Percentiles rank a stretch among this genome's conserved stretches.
phyloP scores from a whole-genome alignment of 1,284 basidiomycete species.

The Pseudozyma tsukubaensis region DNA sequence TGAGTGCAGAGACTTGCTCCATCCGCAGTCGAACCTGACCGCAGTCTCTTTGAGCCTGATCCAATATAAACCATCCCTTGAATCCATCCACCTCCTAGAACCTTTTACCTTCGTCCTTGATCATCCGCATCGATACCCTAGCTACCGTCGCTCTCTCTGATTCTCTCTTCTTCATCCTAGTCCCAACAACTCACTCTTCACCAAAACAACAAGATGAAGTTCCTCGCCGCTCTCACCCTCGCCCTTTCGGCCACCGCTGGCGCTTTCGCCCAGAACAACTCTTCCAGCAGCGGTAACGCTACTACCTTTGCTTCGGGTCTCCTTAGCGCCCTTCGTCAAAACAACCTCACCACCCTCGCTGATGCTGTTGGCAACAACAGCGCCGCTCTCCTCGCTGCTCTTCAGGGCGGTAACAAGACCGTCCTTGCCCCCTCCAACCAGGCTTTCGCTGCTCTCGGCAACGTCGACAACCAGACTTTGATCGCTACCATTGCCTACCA shows the following conservation, averaged over 20 bases:
- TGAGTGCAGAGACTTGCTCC: neutral
- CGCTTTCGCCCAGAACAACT: constrained; percentile 29
- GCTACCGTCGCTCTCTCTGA: constrained; percentile 1
- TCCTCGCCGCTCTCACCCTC: constrained; percentile 43
- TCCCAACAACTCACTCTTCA: neutral
- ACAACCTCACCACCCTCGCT: constrained; percentile 50
- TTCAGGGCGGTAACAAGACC: constrained; percentile 61
- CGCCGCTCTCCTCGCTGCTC: constrained; percentile 27
- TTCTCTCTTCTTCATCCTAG: neutral
- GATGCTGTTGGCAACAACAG: constrained; percentile 50
- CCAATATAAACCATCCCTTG: constrained; percentile 14
- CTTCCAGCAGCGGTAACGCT: constrained; percentile 23
- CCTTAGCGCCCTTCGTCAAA: constrained; percentile 43
- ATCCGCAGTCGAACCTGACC: constrained; percentile 1
- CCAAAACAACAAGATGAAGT: constrained; percentile 44
- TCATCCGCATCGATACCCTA: constrained; percentile 13
- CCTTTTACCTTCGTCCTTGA: neutral
- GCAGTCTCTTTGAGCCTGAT: constrained; percentile 2
- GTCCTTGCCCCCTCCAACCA: constrained; percentile 70
- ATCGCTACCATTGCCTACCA: constrained; percentile 76
- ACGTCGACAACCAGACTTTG: constrained; percentile 70
- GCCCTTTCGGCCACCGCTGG: constrained; percentile 44
- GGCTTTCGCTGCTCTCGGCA: constrained; percentile 66
- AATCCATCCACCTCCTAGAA: neutral
- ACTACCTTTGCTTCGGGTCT: constrained; percentile 51